A percentile compares a stretch with the other conserved stretches of the same genome.
These are phyloP conservation scores for Termitomyces titanicus DNA, from an alignment of 768 basidiomycete species.

Conservation along the genomic window DNA sequence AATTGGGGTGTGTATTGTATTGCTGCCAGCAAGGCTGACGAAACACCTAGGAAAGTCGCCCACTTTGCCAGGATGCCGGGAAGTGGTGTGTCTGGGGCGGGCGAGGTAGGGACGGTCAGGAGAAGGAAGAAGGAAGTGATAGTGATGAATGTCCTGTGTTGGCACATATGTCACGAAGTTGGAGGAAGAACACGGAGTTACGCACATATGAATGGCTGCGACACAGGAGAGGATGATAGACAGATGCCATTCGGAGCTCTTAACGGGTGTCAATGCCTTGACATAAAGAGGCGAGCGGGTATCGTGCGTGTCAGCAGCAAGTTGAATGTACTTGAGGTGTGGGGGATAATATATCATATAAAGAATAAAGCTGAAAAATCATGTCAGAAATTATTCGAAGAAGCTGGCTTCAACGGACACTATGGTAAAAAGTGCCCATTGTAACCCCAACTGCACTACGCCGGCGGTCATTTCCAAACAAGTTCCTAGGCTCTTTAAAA, in stretches of 20 bases:
- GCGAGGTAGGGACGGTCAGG: constrained; percentile 35
- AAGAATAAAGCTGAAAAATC: constrained; percentile 65
- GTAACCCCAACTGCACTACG: constrained; percentile 73
- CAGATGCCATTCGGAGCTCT: constrained; percentile 71
- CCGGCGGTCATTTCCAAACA: constrained; percentile 84
- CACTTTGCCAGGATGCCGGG: constrained; percentile 41
- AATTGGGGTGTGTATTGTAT: constrained; percentile 91
- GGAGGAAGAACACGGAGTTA: constrained; percentile 10
- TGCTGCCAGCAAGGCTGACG: constrained; percentile 72
- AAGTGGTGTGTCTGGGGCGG: constrained; percentile 34
- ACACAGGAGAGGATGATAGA: constrained; percentile 75
- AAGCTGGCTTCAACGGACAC: constrained; percentile 55
- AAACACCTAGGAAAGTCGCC: constrained; percentile 86
- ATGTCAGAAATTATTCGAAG: neutral
- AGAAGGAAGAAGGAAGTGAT: constrained; percentile 65
- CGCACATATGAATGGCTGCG: constrained; percentile 71
- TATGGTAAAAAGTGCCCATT: constrained; percentile 81
- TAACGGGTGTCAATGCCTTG: constrained; percentile 46
- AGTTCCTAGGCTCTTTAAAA: constrained; percentile 53
- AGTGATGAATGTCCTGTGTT: constrained; percentile 46
- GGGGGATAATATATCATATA: constrained; percentile 92
- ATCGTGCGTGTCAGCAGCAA: constrained; percentile 37
- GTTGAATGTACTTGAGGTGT: constrained; percentile 63
- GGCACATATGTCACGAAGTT: constrained; percentile 3
- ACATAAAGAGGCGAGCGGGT: constrained; percentile 32